A percentile compares a stretch with the other conserved stretches of the same genome.
phyloP scores from a whole-genome alignment of 2,329 filamentous ascomycete species.

The Colletotrichum graminicola region DNA sequence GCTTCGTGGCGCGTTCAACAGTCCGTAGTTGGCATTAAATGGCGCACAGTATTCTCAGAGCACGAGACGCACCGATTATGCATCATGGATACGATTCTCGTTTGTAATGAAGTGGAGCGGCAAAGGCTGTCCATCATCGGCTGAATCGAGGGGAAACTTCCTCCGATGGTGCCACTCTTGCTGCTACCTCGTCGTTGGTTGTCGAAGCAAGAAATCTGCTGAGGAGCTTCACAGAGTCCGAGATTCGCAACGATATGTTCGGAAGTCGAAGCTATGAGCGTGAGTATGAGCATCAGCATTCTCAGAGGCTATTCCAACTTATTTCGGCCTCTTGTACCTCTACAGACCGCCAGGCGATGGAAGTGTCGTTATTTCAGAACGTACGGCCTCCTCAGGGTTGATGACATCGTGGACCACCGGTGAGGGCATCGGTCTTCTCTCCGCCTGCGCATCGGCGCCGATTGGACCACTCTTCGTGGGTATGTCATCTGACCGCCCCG shows the following conservation, averaged over 20 bases:
- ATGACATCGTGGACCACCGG: neutral
- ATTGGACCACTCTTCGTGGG: neutral
- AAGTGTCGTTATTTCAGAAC: neutral
- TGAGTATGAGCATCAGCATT: neutral
- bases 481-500: conserved; percentile 1
- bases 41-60: too few species aligned
- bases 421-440: neutral
- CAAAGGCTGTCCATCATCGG: neutral
- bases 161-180: neutral
- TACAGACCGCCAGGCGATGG: too few species aligned
- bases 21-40: neutral
- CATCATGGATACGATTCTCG: neutral
- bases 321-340: neutral
- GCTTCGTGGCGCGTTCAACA: neutral
- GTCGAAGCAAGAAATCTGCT: neutral
- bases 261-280: neutral
- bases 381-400: neutral
- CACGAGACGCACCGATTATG: neutral
- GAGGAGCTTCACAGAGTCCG: neutral
- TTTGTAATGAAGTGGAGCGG: neutral
- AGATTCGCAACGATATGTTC: neutral
- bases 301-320: neutral
- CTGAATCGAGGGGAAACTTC: neutral
- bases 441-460: neutral
- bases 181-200: neutral